phyloP scores from a whole-genome alignment of 257 asterid species.

The Dorcoceras hygrometricum region DNA sequence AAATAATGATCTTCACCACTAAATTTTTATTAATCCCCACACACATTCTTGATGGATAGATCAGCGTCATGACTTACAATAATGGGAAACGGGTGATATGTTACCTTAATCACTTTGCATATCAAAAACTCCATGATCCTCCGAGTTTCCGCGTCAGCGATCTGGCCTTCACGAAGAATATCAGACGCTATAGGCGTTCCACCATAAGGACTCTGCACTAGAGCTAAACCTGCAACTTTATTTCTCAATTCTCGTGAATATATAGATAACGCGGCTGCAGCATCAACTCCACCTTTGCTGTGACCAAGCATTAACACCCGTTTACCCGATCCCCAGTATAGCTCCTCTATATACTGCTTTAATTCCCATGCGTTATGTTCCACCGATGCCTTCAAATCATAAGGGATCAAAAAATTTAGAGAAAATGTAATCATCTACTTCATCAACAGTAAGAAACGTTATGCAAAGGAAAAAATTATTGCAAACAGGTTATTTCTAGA shows the following conservation, averaged over 20 bases:
- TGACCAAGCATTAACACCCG: slow-evolving; percentile 91
- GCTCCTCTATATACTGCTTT: slow-evolving; percentile 85
- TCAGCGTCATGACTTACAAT: neutral
- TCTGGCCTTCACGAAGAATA: slow-evolving; percentile 91
- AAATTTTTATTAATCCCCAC: too few species aligned
- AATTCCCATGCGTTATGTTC: slow-evolving; percentile 92
- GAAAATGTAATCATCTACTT: slow-evolving; percentile 10
- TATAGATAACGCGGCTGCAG: slow-evolving; percentile 89
- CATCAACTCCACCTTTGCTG: slow-evolving; percentile 97
- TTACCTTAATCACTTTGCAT: slow-evolving; percentile 87
- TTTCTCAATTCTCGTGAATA: slow-evolving; percentile 43
- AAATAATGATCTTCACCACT: too few species aligned
- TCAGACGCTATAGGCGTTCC: slow-evolving; percentile 91
- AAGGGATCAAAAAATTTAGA: slow-evolving; percentile 18
- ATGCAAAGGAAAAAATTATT: neutral
- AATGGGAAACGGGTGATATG: neutral
- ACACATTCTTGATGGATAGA: slow-evolving; percentile 42
- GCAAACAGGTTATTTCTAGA: neutral
- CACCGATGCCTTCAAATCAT: slow-evolving; percentile 67
- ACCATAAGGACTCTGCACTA: slow-evolving; percentile 92
- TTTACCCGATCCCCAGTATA: slow-evolving; percentile 93
- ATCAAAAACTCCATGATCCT: slow-evolving; percentile 75
- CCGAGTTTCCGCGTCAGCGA: slow-evolving; percentile 82
- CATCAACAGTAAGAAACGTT: neutral
- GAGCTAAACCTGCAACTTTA: slow-evolving; percentile 66